Evolutionary conservation across 192 early-diverging fungal genomes (phyloP).

Genomic region (Rhizophagus clarus): DNA sequence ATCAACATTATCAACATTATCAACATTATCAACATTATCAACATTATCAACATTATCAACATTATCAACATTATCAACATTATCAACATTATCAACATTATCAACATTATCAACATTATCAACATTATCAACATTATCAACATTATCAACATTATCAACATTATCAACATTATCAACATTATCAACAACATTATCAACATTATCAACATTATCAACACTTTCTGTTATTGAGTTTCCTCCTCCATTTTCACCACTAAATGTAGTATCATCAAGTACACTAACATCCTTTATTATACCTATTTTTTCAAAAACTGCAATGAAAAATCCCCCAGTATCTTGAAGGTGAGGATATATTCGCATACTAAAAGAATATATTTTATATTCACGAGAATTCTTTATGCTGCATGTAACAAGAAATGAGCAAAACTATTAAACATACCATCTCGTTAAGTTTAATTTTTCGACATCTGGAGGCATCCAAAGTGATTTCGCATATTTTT

Average conservation of each 20-base stretch:
- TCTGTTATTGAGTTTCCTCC: slow-evolving; percentile 13
- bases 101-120: too few species aligned
- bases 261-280: slow-evolving; percentile 51
- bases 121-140: too few species aligned
- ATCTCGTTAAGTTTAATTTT: slow-evolving; percentile 67
- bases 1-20: too few species aligned
- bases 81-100: too few species aligned
- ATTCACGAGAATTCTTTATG: neutral
- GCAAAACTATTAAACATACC: slow-evolving; percentile 43
- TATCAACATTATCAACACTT: slow-evolving; percentile 21
- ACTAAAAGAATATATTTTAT: slow-evolving; percentile 37
- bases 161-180: too few species aligned
- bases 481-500: slow-evolving; percentile 57
- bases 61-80: too few species aligned
- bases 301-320: slow-evolving; percentile 96
- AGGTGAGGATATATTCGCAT: slow-evolving; percentile 89
- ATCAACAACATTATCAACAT: too few species aligned
- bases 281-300: slow-evolving; percentile 59
- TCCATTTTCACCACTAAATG: slow-evolving; percentile 42
- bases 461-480: slow-evolving; percentile 66
- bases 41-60: too few species aligned
- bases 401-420: slow-evolving; percentile 5
- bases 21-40: too few species aligned
- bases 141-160: too few species aligned
- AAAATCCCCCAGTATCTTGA: slow-evolving; percentile 99